Conservation (phyloP, 129 eudicot genomes). For the Saussurea involucrata region DNA sequence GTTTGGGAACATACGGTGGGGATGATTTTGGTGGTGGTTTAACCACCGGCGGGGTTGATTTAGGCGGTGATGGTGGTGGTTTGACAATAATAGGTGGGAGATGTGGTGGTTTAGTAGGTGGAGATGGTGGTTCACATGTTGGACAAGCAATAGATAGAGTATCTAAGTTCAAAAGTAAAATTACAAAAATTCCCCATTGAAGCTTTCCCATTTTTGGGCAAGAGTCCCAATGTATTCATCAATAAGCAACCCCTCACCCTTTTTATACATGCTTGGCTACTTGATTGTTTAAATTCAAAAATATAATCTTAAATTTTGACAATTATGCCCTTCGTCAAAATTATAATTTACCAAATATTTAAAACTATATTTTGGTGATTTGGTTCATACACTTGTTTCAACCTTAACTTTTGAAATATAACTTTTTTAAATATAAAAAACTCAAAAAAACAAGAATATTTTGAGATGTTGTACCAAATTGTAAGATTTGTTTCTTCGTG, state of each 20-base stretch:
- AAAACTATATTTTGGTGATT: not conserved
- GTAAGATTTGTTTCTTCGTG: not conserved
- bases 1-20: conserved; percentile 29
- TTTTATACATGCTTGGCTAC: conserved; percentile 21
- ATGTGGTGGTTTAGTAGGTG: conserved; percentile 12
- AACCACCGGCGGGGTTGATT: conserved; percentile 3
- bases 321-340: not conserved
- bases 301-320: not conserved
- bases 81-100: conserved; percentile 8
- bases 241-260: conserved; percentile 1
- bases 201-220: conserved; percentile 24
- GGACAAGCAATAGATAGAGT: conserved; percentile 26
- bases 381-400: conserved; percentile 8
- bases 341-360: not conserved
- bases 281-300: not conserved
- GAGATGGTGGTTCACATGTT: conserved; percentile 29
- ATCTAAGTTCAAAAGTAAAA: conserved; percentile 14
- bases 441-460: too few relatives aligned
- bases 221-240: conserved; percentile 8
- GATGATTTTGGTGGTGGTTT: conserved; percentile 26
- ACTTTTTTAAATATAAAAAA: not conserved
- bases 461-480: not conserved
- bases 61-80: conserved; percentile 26
- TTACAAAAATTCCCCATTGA: conserved; percentile 2
- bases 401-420: not conserved